Conservation (phyloP, 1,139 yeast genomes). For the Blastobotrys arbuscula region DNA sequence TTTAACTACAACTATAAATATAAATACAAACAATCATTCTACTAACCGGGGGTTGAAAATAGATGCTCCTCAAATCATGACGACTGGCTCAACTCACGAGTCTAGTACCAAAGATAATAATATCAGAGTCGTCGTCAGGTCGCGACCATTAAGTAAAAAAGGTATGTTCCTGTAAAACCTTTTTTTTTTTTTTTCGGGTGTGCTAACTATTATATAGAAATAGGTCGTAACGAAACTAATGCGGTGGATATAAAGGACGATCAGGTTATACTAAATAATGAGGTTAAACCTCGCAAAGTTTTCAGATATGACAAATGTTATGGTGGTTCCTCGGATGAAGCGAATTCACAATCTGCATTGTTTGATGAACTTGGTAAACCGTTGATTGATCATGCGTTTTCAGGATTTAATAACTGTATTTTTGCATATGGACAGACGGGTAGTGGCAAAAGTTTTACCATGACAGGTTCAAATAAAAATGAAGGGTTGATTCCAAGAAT, state of each 20-base stretch:
- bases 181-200: too few relatives aligned
- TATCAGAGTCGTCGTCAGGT: conserved; percentile 13
- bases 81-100: conserved; percentile 7
- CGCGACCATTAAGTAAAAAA: conserved; percentile 13
- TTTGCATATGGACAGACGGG: conserved; percentile 75
- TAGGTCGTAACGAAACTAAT: conserved; percentile 1
- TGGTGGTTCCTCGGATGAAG: neutral
- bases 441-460: conserved; percentile 62
- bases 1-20: neutral
- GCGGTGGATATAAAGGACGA: conserved; percentile 12
- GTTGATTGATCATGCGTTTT: conserved; percentile 51
- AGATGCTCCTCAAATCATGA: conserved; percentile 1
- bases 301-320: conserved; percentile 15
- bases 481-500: conserved; percentile 57
- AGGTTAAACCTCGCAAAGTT: neutral
- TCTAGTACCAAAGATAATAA: neutral
- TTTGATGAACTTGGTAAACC: conserved; percentile 50
- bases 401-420: conserved; percentile 65
- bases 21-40: neutral
- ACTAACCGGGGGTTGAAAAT: neutral
- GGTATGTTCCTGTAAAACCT: too few relatives aligned
- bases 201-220: conserved; percentile 1
- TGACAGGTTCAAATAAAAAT: conserved; percentile 53
- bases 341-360: conserved; percentile 43
- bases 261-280: conserved; percentile 9